Conservation (phyloP, 495 filamentous ascomycete genomes). For the Tuber umbilicatum region DNA sequence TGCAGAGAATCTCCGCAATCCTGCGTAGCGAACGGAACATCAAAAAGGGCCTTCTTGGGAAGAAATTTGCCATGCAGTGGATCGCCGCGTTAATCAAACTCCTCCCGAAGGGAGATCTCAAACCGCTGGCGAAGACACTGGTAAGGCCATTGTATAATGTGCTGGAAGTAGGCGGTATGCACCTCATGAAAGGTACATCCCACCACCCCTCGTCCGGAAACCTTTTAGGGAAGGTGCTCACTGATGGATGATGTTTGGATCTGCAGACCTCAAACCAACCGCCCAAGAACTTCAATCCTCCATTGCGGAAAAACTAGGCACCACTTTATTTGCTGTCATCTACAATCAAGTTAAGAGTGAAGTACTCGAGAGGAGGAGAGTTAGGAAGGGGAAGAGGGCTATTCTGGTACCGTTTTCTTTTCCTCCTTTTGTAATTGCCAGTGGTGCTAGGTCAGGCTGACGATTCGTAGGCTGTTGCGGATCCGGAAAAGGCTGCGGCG, state of each 20-base stretch:
- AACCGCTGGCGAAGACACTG: constrained; percentile 56
- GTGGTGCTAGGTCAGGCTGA: constrained; percentile 7
- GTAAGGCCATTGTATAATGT: constrained; percentile 76
- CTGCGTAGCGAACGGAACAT: constrained; percentile 68
- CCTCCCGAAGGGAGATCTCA: constrained; percentile 53
- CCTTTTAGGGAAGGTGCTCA: constrained; percentile 45
- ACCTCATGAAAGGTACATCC: constrained; percentile 34
- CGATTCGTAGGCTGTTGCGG: constrained; percentile 53
- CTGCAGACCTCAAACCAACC: constrained; percentile 62
- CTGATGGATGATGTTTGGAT: constrained; percentile 58
- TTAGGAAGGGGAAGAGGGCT: constrained; percentile 70
- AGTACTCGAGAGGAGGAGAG: constrained; percentile 57
- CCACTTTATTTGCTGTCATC: constrained; percentile 62
- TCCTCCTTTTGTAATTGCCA: neutral
- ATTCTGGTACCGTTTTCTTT: constrained; percentile 51
- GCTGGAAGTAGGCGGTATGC: constrained; percentile 59
- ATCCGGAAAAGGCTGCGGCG: constrained; percentile 68
- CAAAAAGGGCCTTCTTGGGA: constrained; percentile 48
- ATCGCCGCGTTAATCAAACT: constrained; percentile 56
- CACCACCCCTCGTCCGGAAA: constrained; percentile 35
- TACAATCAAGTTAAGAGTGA: constrained; percentile 61
- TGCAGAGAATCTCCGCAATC: constrained; percentile 65
- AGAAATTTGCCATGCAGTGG: constrained; percentile 68
- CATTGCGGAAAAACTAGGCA: constrained; percentile 79
- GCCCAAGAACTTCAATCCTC: constrained; percentile 65